These are phyloP conservation scores for Gracilaria domingensis DNA, from an alignment of 23 red algal species.

Conservation along the genomic window DNA sequence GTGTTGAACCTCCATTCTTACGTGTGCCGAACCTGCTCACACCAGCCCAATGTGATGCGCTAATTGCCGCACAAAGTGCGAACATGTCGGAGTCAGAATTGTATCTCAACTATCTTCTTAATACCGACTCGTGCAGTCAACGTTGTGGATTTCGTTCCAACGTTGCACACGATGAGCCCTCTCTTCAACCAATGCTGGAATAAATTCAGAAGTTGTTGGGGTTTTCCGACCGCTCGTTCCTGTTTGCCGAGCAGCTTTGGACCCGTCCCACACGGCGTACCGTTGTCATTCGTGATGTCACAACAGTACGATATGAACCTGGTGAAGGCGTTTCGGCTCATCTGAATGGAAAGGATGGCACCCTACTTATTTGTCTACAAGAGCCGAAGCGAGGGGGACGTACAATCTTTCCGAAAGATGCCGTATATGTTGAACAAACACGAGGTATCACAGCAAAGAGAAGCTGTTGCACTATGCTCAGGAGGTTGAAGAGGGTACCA, in stretches of 20 bases:
- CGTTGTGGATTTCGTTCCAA: conserved; percentile 52
- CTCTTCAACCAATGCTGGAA: conserved; percentile 16
- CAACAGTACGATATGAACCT: conserved; percentile 56
- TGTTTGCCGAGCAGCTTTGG: conserved; percentile 65
- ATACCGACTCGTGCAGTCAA: conserved; percentile 22
- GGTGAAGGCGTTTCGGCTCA: conserved; percentile 77
- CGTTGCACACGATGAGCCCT: conserved; percentile 3
- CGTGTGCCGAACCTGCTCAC: conserved; percentile 44
- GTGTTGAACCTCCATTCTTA: conserved; percentile 19
- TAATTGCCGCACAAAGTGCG: conserved; percentile 34
- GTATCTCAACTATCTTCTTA: conserved; percentile 81
- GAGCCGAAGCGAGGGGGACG: conserved; percentile 55
- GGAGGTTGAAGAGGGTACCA: conserved; percentile 59
- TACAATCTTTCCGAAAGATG: conserved; percentile 72
- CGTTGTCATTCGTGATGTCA: conserved; percentile 66
- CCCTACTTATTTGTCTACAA: conserved; percentile 67
- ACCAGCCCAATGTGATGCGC: conserved; percentile 47
- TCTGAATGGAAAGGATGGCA: conserved; percentile 82
- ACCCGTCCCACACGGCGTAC: conserved; percentile 42
- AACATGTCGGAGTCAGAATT: conserved; percentile 38
- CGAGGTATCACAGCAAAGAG: conserved; percentile 46
- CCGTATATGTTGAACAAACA: conserved; percentile 33
- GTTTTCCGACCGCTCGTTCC: conserved; percentile 16
- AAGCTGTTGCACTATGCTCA: conserved; percentile 70
- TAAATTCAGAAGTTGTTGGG: conserved; percentile 16